Percentiles rank a stretch among this genome's conserved stretches.
These are phyloP conservation scores for Striga hermonthica DNA, from an alignment of 305 asterid species.

Conservation along the genomic window DNA sequence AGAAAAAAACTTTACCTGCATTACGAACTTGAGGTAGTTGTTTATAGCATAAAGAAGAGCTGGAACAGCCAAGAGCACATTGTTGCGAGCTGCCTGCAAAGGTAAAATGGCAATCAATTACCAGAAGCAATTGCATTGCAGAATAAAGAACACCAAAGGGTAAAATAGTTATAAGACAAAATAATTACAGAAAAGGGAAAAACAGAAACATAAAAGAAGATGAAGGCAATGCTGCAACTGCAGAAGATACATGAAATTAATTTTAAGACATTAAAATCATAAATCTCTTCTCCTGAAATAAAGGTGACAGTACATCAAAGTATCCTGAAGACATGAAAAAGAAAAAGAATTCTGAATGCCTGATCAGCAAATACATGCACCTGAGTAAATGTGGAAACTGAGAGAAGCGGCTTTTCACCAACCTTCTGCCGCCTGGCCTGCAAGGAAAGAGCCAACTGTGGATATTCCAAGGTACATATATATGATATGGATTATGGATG, in stretches of 20 bases:
- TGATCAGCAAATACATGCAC: conserved; percentile 30
- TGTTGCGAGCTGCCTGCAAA: conserved; percentile 79
- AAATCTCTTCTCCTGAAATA: conserved; percentile 10
- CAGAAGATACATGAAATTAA: no score
- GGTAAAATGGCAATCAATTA: conserved; percentile 26
- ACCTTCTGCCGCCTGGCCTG: conserved; percentile 86
- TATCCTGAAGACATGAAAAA: background rate
- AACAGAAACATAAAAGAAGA: no score
- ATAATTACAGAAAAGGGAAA: no score
- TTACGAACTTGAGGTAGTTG: conserved; percentile 75
- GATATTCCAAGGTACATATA: conserved; percentile 23
- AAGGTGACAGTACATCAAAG: conserved; percentile 25
- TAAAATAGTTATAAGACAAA: no score
- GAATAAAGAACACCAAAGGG: background rate
- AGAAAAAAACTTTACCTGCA: conserved; percentile 60
- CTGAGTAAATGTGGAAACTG: conserved; percentile 79
- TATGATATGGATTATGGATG: conserved; percentile 20
- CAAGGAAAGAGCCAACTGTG: conserved; percentile 29
- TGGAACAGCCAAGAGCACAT: conserved; percentile 76
- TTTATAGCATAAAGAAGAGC: conserved; percentile 83
- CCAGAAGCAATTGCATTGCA: conserved; percentile 25
- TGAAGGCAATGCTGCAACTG: no score
- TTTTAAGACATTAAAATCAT: background rate
- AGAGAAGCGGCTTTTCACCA: conserved; percentile 90
- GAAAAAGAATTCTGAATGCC: conserved; percentile 6